phyloP scores from a whole-genome alignment of 2,329 filamentous ascomycete species.

The Xylogone sp. region DNA sequence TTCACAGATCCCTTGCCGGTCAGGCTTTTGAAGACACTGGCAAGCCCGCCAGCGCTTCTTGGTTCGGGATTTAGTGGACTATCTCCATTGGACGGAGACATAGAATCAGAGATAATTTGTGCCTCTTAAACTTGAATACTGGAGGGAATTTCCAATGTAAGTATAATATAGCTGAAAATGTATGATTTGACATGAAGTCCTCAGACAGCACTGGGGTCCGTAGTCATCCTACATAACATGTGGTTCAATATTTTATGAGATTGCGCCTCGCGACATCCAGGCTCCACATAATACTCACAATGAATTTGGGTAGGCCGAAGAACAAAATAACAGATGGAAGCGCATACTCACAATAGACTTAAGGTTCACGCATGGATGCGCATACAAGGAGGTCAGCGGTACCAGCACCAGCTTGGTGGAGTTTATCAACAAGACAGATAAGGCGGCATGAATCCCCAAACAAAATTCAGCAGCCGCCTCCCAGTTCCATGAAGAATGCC shows the following conservation, averaged over 20 bases:
- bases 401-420: background rate
- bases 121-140: background rate
- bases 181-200: no score
- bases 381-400: background rate
- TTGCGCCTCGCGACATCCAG: background rate
- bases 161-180: background rate
- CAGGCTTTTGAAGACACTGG: constrained; percentile 61
- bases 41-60: constrained; percentile 52
- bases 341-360: background rate
- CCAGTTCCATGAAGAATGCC: background rate
- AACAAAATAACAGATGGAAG: background rate
- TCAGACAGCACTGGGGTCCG: background rate
- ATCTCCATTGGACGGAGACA: constrained; percentile 59
- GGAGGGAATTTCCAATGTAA: background rate
- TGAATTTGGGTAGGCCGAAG: background rate
- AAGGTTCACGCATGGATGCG: background rate
- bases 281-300: background rate
- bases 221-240: background rate
- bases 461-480: background rate
- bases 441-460: background rate
- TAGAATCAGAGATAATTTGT: constrained; percentile 33
- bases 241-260: background rate
- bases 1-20: constrained; percentile 51
- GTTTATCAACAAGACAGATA: background rate
- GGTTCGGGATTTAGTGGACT: constrained; percentile 51